Evolutionary conservation across 176 grass and related monocot genomes (phyloP).

Genomic region (Avena insularis): DNA sequence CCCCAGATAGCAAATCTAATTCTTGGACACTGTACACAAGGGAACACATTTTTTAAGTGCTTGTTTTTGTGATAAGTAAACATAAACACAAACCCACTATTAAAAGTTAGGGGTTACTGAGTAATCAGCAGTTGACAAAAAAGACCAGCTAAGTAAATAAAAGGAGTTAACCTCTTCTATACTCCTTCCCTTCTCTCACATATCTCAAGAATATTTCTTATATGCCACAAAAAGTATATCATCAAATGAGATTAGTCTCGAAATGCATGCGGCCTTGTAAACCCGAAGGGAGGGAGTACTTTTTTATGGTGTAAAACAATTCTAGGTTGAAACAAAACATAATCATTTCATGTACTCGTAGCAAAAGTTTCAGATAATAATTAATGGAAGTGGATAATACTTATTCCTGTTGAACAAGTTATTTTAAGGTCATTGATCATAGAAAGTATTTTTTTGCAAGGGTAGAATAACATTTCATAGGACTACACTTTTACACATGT

Average conservation of each 20-base stretch:
- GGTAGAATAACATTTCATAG: neutral
- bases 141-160: neutral
- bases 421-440: neutral
- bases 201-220: too few relatives aligned
- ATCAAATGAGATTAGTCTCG: neutral
- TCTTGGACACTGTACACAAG: slow-evolving; percentile 44
- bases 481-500: neutral
- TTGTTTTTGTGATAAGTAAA: neutral
- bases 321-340: neutral
- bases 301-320: neutral
- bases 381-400: neutral
- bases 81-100: neutral
- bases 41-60: neutral
- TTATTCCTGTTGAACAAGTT: neutral
- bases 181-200: neutral
- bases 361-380: neutral
- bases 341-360: neutral
- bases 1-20: slow-evolving; percentile 37
- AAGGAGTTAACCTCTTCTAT: neutral
- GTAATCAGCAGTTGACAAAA: neutral
- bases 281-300: neutral
- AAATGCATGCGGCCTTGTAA: too few relatives aligned
- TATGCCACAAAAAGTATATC: neutral
- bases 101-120: neutral
- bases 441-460: neutral